Evolutionary conservation across 179 eudicot species (phyloP).

Genomic region (Pouteria campechiana): DNA sequence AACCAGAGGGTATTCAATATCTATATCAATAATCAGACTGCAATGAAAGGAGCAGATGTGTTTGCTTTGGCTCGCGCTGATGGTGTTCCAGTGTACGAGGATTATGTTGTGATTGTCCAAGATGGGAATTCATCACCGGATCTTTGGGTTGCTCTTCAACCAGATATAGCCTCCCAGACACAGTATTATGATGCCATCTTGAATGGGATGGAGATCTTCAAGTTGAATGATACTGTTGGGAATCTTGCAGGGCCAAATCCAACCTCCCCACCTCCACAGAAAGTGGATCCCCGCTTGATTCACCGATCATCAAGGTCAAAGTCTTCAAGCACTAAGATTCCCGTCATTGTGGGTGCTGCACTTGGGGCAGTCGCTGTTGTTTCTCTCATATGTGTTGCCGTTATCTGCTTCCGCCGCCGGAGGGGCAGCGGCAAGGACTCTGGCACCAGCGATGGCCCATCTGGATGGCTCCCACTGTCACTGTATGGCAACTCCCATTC

Average conservation of each 20-base stretch:
- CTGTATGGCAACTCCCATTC: slow-evolving; percentile 83
- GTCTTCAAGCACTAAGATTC: slow-evolving; percentile 18
- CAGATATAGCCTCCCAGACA: slow-evolving; percentile 16
- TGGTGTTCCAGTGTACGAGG: slow-evolving; percentile 29
- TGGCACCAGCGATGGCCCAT: slow-evolving; percentile 69
- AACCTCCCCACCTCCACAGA: slow-evolving; percentile 39
- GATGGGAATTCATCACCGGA: slow-evolving; percentile 37
- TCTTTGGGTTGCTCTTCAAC: slow-evolving; percentile 67
- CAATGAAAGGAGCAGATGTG: slow-evolving; percentile 30
- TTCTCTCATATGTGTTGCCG: slow-evolving; percentile 35
- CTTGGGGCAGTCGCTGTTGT: slow-evolving; percentile 52
- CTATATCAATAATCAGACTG: slow-evolving; percentile 59
- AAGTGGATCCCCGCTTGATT: slow-evolving; percentile 8
- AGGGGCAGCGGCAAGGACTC: slow-evolving; percentile 42
- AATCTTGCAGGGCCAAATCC: slow-evolving; percentile 83
- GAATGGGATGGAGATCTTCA: slow-evolving; percentile 76
- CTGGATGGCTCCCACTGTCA: slow-evolving; percentile 93
- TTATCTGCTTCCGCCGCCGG: slow-evolving; percentile 37
- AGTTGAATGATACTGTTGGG: slow-evolving; percentile 33
- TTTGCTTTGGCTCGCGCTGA: slow-evolving; percentile 25
- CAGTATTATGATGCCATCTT: slow-evolving; percentile 49
- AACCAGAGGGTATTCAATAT: slow-evolving; percentile 59
- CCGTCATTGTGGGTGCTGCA: slow-evolving; percentile 61
- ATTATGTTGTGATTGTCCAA: slow-evolving; percentile 41
- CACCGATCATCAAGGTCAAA: slow-evolving; percentile 14